These are phyloP conservation scores for Pseudopyricularia javanii DNA, from an alignment of 2,329 filamentous ascomycete genomes.

Conservation along the genomic window DNA sequence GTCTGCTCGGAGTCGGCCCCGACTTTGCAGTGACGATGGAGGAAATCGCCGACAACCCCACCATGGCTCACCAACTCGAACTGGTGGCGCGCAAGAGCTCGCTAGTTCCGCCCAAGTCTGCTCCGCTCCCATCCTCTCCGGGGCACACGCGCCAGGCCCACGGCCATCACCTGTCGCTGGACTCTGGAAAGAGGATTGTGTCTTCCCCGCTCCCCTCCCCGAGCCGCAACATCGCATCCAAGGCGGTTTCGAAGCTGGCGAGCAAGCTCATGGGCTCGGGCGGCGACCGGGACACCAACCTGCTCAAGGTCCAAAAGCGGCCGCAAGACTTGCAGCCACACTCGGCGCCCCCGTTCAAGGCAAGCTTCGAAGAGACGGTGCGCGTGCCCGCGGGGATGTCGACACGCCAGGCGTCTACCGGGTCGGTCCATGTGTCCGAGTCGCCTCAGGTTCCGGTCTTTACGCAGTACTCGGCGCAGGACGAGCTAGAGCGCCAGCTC, in stretches of 20 bases:
- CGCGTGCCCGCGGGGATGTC: background rate
- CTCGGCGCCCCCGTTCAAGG: background rate
- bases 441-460: background rate
- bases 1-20: constrained; percentile 18
- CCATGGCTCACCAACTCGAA: constrained; percentile 35
- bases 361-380: background rate
- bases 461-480: background rate
- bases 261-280: constrained; percentile 9
- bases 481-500: background rate
- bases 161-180: background rate
- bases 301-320: constrained; percentile 5
- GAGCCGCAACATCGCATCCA: background rate
- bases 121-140: background rate
- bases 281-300: background rate
- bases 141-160: background rate
- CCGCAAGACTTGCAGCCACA: constrained; percentile 5
- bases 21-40: constrained; percentile 28
- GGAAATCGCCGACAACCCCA: constrained; percentile 36
- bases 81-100: constrained; percentile 18
- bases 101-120: constrained; percentile 5
- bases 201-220: background rate
- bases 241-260: constrained; percentile 1
- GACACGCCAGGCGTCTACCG: background rate
- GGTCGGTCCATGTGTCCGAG: background rate
- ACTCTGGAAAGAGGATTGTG: background rate